Conservation (phyloP, 2,329 filamentous ascomycete genomes). For the Microsporum audouinii region DNA sequence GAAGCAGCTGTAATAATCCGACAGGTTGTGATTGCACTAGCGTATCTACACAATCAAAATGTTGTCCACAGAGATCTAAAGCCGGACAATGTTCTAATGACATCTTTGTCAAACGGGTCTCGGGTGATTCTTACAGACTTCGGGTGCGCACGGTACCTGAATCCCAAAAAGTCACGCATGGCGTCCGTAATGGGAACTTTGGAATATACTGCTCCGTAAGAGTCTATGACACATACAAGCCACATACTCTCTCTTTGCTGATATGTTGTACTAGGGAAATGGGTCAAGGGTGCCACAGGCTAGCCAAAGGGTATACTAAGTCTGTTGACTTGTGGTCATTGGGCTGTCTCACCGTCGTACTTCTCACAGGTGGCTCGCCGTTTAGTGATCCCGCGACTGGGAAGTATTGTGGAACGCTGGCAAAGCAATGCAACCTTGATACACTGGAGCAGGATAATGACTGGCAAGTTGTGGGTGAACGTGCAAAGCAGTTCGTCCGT, state of each 20-base stretch:
- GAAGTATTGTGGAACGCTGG: slow-evolving; percentile 22
- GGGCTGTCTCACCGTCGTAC: slow-evolving; percentile 42
- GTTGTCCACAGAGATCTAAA: slow-evolving; percentile 54
- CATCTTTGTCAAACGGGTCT: slow-evolving; percentile 39
- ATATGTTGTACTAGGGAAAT: slow-evolving; percentile 17
- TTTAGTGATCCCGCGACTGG: slow-evolving; percentile 32
- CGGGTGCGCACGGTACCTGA: slow-evolving; percentile 39
- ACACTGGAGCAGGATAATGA: slow-evolving; percentile 33
- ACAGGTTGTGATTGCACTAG: slow-evolving; percentile 47
- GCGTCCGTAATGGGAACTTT: slow-evolving; percentile 43
- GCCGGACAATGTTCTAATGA: slow-evolving; percentile 52
- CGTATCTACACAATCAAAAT: slow-evolving; percentile 44
- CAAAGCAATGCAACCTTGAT: slow-evolving; percentile 33
- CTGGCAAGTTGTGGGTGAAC: slow-evolving; percentile 34
- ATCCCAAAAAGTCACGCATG: slow-evolving; percentile 36
- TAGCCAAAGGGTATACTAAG: slow-evolving; percentile 38
- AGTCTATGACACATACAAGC: slow-evolving; percentile 13
- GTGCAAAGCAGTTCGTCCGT: slow-evolving; percentile 44
- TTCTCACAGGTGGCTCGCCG: slow-evolving; percentile 42
- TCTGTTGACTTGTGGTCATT: slow-evolving; percentile 53
- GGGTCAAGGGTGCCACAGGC: not conserved
- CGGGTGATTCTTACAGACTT: slow-evolving; percentile 52
- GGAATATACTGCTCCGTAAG: slow-evolving; percentile 50
- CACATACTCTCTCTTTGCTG: not conserved
- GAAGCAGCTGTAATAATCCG: slow-evolving; percentile 44